A percentile compares a stretch with the other conserved stretches of the same genome.
phyloP scores from a whole-genome alignment of 805 yeast species.

The Isabelozyma pseudorhagii region DNA sequence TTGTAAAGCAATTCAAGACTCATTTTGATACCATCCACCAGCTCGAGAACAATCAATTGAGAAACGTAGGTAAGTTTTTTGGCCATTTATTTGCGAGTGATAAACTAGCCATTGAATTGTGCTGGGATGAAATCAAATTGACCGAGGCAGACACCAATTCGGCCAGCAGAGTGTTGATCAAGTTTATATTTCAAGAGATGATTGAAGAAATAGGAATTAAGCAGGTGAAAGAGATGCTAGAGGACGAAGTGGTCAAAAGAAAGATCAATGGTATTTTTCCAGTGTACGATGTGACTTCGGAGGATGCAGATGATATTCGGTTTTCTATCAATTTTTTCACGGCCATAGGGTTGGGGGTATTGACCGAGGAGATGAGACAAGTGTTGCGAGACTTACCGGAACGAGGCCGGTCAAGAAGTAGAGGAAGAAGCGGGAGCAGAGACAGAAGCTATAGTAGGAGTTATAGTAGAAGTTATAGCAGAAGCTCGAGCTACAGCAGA shows the following conservation, averaged over 20 bases:
- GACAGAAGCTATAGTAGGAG: conserved; percentile 14
- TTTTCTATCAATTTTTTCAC: conserved; percentile 90
- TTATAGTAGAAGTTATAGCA: conserved; percentile 9
- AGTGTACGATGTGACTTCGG: conserved; percentile 18
- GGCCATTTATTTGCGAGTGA: conserved; percentile 80
- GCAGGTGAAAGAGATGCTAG: conserved; percentile 46
- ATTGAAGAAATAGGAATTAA: conserved; percentile 70
- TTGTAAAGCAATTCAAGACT: conserved; percentile 49
- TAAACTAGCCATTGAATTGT: conserved; percentile 57
- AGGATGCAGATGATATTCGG: conserved; percentile 51
- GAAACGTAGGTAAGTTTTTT: conserved; percentile 81
- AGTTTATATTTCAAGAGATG: conserved; percentile 76
- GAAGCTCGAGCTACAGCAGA: conserved; percentile 10
- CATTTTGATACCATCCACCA: conserved; percentile 61
- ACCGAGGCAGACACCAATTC: conserved; percentile 76
- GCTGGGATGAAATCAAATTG: conserved; percentile 52
- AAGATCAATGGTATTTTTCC: conserved; percentile 66
- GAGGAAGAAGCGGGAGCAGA: conserved; percentile 17
- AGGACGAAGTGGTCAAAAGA: conserved; percentile 50
- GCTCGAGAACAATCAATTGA: conserved; percentile 65
- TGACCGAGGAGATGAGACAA: conserved; percentile 81
- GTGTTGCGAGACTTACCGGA: conserved; percentile 34
- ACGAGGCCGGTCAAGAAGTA: conserved; percentile 7
- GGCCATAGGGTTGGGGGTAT: conserved; percentile 81
- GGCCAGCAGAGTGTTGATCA: conserved; percentile 75